These are phyloP conservation scores for Gastrolobium bilobum DNA, from an alignment of 306 rosid species.

Conservation along the genomic window DNA sequence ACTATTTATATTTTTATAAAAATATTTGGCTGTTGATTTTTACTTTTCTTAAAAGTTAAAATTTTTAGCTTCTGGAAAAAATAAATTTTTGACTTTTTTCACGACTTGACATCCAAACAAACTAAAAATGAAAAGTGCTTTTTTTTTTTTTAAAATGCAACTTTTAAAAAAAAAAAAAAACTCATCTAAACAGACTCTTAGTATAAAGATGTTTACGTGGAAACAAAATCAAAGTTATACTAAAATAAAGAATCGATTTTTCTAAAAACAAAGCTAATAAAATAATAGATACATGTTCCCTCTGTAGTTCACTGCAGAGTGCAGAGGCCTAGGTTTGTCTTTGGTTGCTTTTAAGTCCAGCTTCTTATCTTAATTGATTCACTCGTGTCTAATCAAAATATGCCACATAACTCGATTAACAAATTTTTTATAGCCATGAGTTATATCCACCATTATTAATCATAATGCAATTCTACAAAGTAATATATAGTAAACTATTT, in stretches of 20 bases:
- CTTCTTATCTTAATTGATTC: slow-evolving; percentile 52
- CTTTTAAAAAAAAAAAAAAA: too few relatives aligned
- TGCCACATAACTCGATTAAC: slow-evolving; percentile 43
- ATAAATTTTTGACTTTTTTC: too few relatives aligned
- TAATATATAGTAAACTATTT: neutral
- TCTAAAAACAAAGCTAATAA: slow-evolving; percentile 16
- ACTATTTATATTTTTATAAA: too few relatives aligned
- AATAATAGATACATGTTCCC: slow-evolving; percentile 44
- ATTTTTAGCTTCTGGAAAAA: too few relatives aligned
- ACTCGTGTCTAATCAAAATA: slow-evolving; percentile 33
- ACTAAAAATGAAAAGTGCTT: too few relatives aligned
- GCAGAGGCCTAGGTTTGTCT: slow-evolving; percentile 47
- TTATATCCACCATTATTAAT: slow-evolving; percentile 4
- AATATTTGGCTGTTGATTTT: too few relatives aligned
- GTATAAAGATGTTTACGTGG: neutral
- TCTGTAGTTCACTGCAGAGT: slow-evolving; percentile 29
- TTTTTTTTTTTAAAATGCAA: too few relatives aligned
- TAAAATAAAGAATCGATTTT: slow-evolving; percentile 13
- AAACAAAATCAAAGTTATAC: neutral
- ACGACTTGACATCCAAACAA: too few relatives aligned
- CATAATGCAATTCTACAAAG: slow-evolving; percentile 27
- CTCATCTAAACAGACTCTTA: too few relatives aligned
- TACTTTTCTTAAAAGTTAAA: too few relatives aligned
- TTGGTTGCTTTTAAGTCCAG: slow-evolving; percentile 50
- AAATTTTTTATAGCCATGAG: neutral